Percentiles rank a stretch among this genome's conserved stretches.
These are phyloP conservation scores for Tardiomyces blankii DNA, from an alignment of 1,139 yeast genomes.

Conservation along the genomic window DNA sequence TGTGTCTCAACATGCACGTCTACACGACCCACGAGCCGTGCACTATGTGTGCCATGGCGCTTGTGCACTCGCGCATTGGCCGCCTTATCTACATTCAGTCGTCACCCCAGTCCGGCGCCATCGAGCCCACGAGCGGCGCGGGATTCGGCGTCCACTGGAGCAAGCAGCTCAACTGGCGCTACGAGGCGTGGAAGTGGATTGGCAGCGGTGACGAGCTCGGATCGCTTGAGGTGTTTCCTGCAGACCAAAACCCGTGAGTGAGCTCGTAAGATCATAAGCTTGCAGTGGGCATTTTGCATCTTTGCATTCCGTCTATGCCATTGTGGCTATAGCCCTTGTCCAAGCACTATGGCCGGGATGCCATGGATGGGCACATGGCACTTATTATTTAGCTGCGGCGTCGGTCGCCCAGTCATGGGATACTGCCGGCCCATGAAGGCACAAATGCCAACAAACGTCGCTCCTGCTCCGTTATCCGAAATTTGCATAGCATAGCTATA, in stretches of 20 bases:
- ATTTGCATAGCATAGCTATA: too few species aligned
- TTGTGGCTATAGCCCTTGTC: too few species aligned
- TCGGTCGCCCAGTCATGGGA: too few species aligned
- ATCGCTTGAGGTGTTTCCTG: background rate
- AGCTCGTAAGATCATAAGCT: too few species aligned
- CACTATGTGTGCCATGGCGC: conserved; percentile 94
- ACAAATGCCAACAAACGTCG: too few species aligned
- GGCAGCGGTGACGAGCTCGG: conserved; percentile 17
- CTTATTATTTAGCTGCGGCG: too few species aligned
- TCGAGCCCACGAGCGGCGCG: conserved; percentile 48
- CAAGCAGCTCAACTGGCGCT: conserved; percentile 65
- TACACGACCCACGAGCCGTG: conserved; percentile 95
- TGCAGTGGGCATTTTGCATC: too few species aligned
- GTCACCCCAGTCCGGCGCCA: conserved; percentile 40
- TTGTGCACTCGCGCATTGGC: conserved; percentile 78
- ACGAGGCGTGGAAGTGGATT: conserved; percentile 64
- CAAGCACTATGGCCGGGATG: too few species aligned
- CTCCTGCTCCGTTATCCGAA: too few species aligned
- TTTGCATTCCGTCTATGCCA: too few species aligned
- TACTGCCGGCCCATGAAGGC: too few species aligned
- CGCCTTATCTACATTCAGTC: conserved; percentile 51
- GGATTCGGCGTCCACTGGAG: conserved; percentile 68
- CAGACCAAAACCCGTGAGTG: background rate
- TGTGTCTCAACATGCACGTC: conserved; percentile 67
- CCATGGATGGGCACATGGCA: too few species aligned